Evolutionary conservation across 164 flowering plant genomes (phyloP), one percentile per base, ranked within the genome.

Genomic region (Piper longum): DNA sequence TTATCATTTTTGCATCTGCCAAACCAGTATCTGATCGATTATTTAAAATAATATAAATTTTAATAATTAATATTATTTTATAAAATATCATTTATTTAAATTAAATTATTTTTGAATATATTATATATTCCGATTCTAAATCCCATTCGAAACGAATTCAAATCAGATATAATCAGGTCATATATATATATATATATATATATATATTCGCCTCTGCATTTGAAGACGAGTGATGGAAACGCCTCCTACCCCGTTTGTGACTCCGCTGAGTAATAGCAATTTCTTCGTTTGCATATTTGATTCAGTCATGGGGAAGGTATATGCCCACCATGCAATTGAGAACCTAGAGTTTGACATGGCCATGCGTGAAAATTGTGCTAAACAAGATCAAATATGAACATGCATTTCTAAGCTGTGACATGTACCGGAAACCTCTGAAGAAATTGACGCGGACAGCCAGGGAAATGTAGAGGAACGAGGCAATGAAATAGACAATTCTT

Each of bases 241-340:
- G 77, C 57, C 68, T 84, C 68, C 62, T 78, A 36, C 51, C 42
- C 14, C 65, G 63, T 73, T 78, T 83, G 4, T 81, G 74, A 62
- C 68, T 79, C 44, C 75, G 72, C 5, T 77, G 67, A 54, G 85
- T 78, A 54, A 88, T 86, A 43, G 98, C 98, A 64, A 91, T 88
- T 45, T 86, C 86, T 14, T 73, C 81, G 48, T 62, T 76, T 39
- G 93, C 67, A 70, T 86, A 89, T 56, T 51, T 75, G 60, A 87
- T 73, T 19, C 83, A 0, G 84, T 85, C 90, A 85, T 85, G 0
- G 93, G 89, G 60, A 84, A 85, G 7, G 88, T 83, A 61, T 81
- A 87, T 0, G 87, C 92, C 92, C 92, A 86, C 92, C 92, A 86
- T 13, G 89, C 82, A 68, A 84, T 60, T 11, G 85, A 81, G 61